Evolutionary conservation across 305 asterid species (phyloP), one percentile per base, ranked within the genome.

Genomic region (Fraxinus dipetala): DNA sequence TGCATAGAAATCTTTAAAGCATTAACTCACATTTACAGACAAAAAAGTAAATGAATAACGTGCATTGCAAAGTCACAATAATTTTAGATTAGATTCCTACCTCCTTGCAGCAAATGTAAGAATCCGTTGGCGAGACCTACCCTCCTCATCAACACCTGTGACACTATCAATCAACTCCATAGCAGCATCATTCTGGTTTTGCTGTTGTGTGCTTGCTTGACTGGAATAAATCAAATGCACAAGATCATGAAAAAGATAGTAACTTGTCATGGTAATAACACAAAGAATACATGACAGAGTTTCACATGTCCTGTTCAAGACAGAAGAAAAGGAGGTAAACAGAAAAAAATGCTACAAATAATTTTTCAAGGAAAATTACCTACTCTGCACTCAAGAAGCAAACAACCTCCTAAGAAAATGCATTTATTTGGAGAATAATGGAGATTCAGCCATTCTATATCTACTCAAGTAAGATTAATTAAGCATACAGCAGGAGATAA

Each of bases 91-190:
- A 82, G 77, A 78, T 18, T 77, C 67, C 80, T 84, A 96, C 99
- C 99, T 96, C 93, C 89, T 89, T 36, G 99, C 99, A 87, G 99
- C 98, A 80, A 89, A 96, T 43, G 98, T 93, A 75, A 96, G 99
- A 89, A 96, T 90, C 84, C 93, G 90, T 88, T 96, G 98, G 82
- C 99, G 98, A 83, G 99, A 94, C 86, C 96, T 93, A 75, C 98
- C 97, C 85, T 96, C 99, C 87, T 94, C 98, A 51, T 94, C 99
- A 83, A 88, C 91, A 85, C 98, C 98, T 0, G 95, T 90, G 90
- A 96, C 96, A 72, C 94, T 93, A 83, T 90, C 91, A 76, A 96
- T 92, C 90, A 96, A 91, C 87, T 94, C 98, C 95, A 96, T 92
- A 82, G 99, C 95, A 87, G 97, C 95, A 91, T 88, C 88, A 81